Evolutionary conservation across 2,329 filamentous ascomycete genomes (phyloP).

Genomic region (Eutypa lata): DNA sequence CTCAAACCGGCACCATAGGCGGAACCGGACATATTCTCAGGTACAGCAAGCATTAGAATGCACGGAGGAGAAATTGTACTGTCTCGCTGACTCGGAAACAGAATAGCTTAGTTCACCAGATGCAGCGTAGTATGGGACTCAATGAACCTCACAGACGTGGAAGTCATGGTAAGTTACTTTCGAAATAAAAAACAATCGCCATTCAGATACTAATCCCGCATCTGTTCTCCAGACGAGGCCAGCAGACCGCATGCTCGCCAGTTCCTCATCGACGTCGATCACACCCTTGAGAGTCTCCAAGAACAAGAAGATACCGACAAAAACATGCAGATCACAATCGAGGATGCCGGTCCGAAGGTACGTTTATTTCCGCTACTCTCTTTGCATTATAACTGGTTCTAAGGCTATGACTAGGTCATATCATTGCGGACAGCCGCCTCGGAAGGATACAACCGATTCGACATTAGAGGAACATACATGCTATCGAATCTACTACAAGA

Average conservation of each 20-base stretch:
- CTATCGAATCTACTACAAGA: conserved; percentile 95
- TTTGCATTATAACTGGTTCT: conserved; percentile 6
- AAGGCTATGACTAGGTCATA: conserved; percentile 56
- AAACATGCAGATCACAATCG: conserved; percentile 97
- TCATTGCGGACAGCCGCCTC: conserved; percentile 82
- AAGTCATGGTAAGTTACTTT: conserved; percentile 49
- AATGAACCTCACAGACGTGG: conserved; percentile 56
- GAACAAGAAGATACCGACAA: conserved; percentile 88
- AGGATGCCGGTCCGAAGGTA: conserved; percentile 87
- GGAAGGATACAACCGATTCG: conserved; percentile 81
- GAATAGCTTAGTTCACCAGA: conserved; percentile 53
- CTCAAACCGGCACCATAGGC: conserved; percentile 43
- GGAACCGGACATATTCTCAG: conserved; percentile 57
- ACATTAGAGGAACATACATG: conserved; percentile 95
- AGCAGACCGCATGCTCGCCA: conserved; percentile 64
- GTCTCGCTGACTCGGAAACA: conserved; percentile 30
- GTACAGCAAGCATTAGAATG: conserved; percentile 27
- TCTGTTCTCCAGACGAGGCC: conserved; percentile 61
- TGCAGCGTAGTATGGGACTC: conserved; percentile 45
- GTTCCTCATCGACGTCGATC: conserved; percentile 83
- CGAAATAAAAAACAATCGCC: neutral
- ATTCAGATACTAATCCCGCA: conserved; percentile 1
- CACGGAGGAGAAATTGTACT: conserved; percentile 1
- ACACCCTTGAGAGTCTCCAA: conserved; percentile 74
- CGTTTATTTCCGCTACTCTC: conserved; percentile 29